Percentiles rank a stretch among this genome's conserved stretches.
Evolutionary conservation across 2,329 filamentous ascomycete genomes (phyloP).

Genomic region (Ploettnerulaceae sp.): DNA sequence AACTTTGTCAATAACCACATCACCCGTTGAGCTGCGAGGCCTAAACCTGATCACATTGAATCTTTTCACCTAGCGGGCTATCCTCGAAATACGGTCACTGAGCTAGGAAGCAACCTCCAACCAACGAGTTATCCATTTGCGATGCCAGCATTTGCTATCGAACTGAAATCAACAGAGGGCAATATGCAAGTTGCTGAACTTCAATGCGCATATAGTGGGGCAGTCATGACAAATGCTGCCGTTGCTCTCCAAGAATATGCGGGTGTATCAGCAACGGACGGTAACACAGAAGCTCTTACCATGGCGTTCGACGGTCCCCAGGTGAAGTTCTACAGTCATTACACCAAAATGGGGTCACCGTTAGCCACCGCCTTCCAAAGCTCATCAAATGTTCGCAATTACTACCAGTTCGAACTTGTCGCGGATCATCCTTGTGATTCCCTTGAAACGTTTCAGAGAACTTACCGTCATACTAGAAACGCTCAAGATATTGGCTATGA

Average conservation of each 20-base stretch:
- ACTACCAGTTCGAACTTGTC: conserved; percentile 3
- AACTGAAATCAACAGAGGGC: conserved; percentile 12
- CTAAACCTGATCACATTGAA: conserved; percentile 13
- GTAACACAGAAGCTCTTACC: conserved; percentile 18
- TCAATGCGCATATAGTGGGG: conserved; percentile 16
- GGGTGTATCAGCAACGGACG: conserved; percentile 7
- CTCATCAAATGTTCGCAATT: background rate
- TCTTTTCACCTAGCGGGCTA: conserved; percentile 12
- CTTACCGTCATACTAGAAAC: conserved; percentile 14
- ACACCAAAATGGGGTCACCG: conserved; percentile 4
- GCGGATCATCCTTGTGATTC: conserved; percentile 9
- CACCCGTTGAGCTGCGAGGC: too few species aligned
- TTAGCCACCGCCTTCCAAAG: background rate
- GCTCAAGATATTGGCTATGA: conserved; percentile 17
- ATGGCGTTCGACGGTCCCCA: conserved; percentile 11
- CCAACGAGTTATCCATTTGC: conserved; percentile 12
- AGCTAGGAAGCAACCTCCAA: conserved; percentile 8
- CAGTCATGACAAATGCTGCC: conserved; percentile 14
- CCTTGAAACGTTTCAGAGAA: conserved; percentile 8
- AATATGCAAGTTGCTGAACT: conserved; percentile 12
- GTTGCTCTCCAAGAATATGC: conserved; percentile 7
- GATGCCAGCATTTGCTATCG: conserved; percentile 18
- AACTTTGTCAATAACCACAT: too few species aligned
- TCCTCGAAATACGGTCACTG: conserved; percentile 6
- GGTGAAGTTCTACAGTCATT: conserved; percentile 11